Evolutionary conservation across 331 rosid species (phyloP).

Genomic region (Pyracantha coccinea): DNA sequence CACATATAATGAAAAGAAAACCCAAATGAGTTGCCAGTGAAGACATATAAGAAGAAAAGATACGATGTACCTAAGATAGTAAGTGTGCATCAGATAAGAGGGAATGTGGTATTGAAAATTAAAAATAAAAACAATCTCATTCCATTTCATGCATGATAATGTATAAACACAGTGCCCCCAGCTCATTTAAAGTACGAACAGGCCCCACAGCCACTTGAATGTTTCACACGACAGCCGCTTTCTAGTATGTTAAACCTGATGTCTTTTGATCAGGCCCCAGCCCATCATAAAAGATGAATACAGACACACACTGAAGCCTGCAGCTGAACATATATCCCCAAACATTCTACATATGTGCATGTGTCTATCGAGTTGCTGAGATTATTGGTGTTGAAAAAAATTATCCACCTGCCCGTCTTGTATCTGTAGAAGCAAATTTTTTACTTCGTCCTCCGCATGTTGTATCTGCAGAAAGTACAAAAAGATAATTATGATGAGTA

Average conservation of each 20-base stretch:
- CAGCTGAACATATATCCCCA: neutral
- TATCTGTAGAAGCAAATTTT: slow-evolving; percentile 53
- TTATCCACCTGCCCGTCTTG: slow-evolving; percentile 56
- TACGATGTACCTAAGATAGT: neutral
- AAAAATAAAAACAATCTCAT: neutral
- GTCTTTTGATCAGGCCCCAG: neutral
- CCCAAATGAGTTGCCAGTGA: neutral
- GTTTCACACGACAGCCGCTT: neutral
- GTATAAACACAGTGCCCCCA: neutral
- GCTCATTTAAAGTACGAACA: neutral
- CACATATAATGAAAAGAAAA: slow-evolving; percentile 13
- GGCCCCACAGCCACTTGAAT: neutral
- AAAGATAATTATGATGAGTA: neutral
- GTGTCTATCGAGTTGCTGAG: neutral
- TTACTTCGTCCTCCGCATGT: slow-evolving; percentile 64
- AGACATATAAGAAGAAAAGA: neutral
- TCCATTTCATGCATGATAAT: neutral
- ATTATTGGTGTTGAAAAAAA: neutral
- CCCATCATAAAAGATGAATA: neutral
- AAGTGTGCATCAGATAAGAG: neutral
- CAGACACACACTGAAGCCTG: neutral
- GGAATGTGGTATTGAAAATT: neutral
- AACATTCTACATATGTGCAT: neutral
- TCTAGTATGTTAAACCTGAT: no score
- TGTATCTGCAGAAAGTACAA: slow-evolving; percentile 40